phyloP scores from a whole-genome alignment of 1,284 basidiomycete genomes.

The Cryptococcus hybrid region DNA sequence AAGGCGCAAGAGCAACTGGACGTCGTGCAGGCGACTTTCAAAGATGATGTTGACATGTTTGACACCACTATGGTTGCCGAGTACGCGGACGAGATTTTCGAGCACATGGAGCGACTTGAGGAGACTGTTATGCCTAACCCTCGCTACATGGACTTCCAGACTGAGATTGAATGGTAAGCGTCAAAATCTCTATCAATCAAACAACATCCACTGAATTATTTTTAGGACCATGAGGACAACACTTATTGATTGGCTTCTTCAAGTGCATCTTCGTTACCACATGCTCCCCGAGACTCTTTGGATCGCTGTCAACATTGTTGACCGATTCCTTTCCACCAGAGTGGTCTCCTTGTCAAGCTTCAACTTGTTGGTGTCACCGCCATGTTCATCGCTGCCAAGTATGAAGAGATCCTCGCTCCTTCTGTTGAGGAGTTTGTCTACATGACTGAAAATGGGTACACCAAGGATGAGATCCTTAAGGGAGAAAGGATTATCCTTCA shows the following conservation, averaged over 20 bases:
- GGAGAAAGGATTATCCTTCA: conserved; percentile 91
- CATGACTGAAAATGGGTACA: conserved; percentile 95
- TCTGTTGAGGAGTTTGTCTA: conserved; percentile 89
- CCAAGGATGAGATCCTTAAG: conserved; percentile 93
- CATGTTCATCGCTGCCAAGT: conserved; percentile 66
- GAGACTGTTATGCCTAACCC: conserved; percentile 87
- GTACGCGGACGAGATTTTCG: conserved; percentile 96
- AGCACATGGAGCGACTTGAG: conserved; percentile 91
- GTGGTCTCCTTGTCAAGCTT: conserved; percentile 63
- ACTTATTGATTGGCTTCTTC: conserved; percentile 60
- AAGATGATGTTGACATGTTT: conserved; percentile 77
- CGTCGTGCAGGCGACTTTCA: conserved; percentile 49
- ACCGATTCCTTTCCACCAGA: conserved; percentile 62
- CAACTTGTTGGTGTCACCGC: conserved; percentile 64
- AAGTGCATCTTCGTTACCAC: conserved; percentile 64
- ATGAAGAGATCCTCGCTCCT: conserved; percentile 72
- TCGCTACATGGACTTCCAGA: conserved; percentile 92
- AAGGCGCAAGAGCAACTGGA: conserved; percentile 38
- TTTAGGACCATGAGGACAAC: conserved; percentile 57
- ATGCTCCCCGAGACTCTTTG: conserved; percentile 66
- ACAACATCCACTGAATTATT: neutral
- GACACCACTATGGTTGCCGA: conserved; percentile 99
- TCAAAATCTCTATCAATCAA: conserved; percentile 1
- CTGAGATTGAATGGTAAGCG: conserved; percentile 82
- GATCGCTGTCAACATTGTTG: conserved; percentile 65